phyloP scores from a whole-genome alignment of 2,329 filamentous ascomycete genomes.

The Penicillium corylophilum region DNA sequence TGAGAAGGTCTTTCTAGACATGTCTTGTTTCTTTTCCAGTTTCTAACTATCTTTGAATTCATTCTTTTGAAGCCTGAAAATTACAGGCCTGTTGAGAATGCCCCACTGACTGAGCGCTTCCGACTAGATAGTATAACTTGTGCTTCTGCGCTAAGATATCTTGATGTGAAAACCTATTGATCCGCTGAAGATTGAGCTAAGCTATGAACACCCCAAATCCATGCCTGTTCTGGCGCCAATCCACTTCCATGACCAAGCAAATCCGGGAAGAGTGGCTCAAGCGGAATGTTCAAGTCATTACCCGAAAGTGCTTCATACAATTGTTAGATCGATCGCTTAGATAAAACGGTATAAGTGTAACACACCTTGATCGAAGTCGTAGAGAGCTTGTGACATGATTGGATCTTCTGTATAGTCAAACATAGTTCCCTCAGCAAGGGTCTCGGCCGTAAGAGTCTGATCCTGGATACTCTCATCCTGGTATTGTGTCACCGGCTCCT shows the following conservation, averaged over 20 bases:
- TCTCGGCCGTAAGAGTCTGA: not conserved
- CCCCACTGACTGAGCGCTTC: too few relatives aligned
- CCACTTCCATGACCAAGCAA: slow-evolving; percentile 1
- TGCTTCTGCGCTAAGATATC: too few relatives aligned
- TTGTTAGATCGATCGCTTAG: not conserved
- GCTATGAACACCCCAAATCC: slow-evolving; percentile 24
- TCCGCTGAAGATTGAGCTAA: not conserved
- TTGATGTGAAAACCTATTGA: slow-evolving; percentile 1
- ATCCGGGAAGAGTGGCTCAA: slow-evolving; percentile 4
- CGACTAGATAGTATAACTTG: too few relatives aligned
- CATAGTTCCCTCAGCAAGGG: not conserved
- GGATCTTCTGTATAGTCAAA: slow-evolving; percentile 16
- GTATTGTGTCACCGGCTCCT: not conserved
- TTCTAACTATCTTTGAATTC: too few relatives aligned
- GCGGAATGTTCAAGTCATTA: not conserved
- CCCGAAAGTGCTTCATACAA: not conserved
- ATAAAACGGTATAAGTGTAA: not conserved
- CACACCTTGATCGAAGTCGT: slow-evolving; percentile 23
- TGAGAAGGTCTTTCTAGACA: too few relatives aligned
- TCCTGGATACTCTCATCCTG: not conserved
- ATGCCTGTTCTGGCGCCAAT: slow-evolving; percentile 20
- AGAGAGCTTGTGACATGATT: slow-evolving; percentile 18
- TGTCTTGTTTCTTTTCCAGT: too few relatives aligned
- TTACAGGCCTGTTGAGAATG: too few relatives aligned
- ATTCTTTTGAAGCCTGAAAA: too few relatives aligned